Evolutionary conservation across 2,329 filamentous ascomycete genomes (phyloP), one percentile per base, ranked within the genome.

Genomic region (Iodosphaeria phyllophila): DNA sequence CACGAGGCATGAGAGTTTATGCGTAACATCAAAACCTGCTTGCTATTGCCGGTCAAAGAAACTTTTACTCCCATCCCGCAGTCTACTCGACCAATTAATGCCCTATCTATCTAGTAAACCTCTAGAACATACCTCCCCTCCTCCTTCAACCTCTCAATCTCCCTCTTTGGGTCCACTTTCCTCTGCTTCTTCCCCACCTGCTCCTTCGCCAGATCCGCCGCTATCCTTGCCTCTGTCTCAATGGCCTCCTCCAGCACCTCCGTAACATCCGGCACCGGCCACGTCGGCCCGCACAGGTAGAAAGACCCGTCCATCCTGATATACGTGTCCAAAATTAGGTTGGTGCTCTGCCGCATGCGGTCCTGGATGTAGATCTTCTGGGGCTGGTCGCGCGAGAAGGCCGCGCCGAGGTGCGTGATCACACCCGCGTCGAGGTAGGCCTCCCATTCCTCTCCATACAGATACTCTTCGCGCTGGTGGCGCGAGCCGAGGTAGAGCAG

Each of bases 351-450:
- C 29, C 89, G 65, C 89, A 98, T 98, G 36, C 84, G 71, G 49
- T 98, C 89, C 60, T 98, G 89, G 44, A 98, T 98, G 55, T 98
- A 98, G 36, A 98, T 92, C 72, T 98, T 98, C 58, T 93, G 65
- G 10, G 80, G 77, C 64, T 98, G 89, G 47, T 98, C 89, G 47
- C 89, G 76, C 30, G 80, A 92, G 63, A 98, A 98, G 21, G 89
- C 89, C 25, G 80, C 72, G 26, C 89, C 89, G 25, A 98, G 69
- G 20, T 92, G 66, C 1, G 89, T 98, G 47, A 98, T 84, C 39
- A 98, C 80, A 25, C 89, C 89, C 0, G 89, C 83, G 31, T 84
- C 86, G 44, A 89, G 70, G 54, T 98, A 98, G 0, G 89, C 89
- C 52, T 98, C 89, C 89, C 89, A 98, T 52, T 98, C 89, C 52